These are phyloP conservation scores for Quercus berberidifolia DNA, from an alignment of 306 rosid species.

Conservation along the genomic window DNA sequence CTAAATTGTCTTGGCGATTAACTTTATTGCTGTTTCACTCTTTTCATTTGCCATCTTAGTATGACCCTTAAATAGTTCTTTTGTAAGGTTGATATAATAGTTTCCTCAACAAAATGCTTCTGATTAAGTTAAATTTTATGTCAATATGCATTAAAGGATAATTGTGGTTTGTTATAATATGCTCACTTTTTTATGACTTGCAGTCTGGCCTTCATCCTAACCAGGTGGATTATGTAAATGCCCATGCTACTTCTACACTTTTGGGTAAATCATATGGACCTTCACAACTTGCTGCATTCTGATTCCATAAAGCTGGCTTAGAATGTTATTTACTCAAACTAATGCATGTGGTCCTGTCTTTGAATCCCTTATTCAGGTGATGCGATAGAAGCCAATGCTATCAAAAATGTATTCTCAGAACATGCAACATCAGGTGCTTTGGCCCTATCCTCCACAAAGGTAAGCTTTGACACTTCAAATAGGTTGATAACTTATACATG, in stretches of 20 bases:
- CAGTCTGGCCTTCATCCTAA: slow-evolving; percentile 81
- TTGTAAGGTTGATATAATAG: background rate
- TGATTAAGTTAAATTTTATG: background rate
- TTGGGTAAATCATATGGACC: slow-evolving; percentile 51
- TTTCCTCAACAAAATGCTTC: background rate
- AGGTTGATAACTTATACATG: slow-evolving; percentile 1
- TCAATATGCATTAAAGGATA: background rate
- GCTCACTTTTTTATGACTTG: slow-evolving; percentile 27
- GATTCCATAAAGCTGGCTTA: slow-evolving; percentile 11
- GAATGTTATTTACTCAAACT: slow-evolving; percentile 2
- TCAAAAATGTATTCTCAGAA: slow-evolving; percentile 58
- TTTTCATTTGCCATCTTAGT: background rate
- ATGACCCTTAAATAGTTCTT: background rate
- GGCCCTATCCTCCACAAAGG: slow-evolving; percentile 93
- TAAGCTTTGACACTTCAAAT: slow-evolving; percentile 26
- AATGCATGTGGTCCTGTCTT: slow-evolving; percentile 14
- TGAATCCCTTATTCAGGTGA: slow-evolving; percentile 51
- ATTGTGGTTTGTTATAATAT: background rate
- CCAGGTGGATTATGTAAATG: slow-evolving; percentile 83
- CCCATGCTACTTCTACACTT: slow-evolving; percentile 90
- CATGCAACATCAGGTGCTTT: slow-evolving; percentile 60
- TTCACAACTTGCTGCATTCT: slow-evolving; percentile 17
- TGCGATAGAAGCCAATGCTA: slow-evolving; percentile 81
- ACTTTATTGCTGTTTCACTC: background rate
- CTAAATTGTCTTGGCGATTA: background rate